A percentile compares a stretch with the other conserved stretches of the same genome.
Conservation (phyloP, 768 basidiomycete species). For the Rhodosporidiobolus odoratus region DNA sequence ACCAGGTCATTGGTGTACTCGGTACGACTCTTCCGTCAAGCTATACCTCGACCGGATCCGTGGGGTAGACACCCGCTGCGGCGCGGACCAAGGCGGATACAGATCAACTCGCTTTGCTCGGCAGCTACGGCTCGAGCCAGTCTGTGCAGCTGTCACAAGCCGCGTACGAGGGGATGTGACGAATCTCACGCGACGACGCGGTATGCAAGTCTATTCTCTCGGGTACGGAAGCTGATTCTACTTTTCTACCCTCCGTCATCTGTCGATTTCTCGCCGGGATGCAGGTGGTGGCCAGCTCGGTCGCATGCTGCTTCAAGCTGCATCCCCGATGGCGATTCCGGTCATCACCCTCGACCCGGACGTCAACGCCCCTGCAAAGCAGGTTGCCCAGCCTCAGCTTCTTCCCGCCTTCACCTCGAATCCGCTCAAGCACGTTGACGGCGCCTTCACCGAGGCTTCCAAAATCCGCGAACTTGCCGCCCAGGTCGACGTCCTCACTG, state of each 20-base stretch:
- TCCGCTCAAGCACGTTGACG: constrained; percentile 66
- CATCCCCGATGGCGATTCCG: constrained; percentile 76
- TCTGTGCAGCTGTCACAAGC: too few species aligned
- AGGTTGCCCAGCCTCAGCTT: constrained; percentile 53
- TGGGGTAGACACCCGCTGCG: background rate
- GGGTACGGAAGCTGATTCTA: background rate
- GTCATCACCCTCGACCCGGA: constrained; percentile 80
- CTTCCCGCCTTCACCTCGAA: constrained; percentile 47
- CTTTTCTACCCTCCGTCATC: background rate
- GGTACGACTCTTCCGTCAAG: constrained; percentile 1
- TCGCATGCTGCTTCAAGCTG: constrained; percentile 88
- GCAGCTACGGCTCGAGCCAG: too few species aligned
- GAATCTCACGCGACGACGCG: too few species aligned
- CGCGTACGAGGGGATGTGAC: too few species aligned
- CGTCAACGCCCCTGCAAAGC: constrained; percentile 78
- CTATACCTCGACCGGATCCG: too few species aligned
- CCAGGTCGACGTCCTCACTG: constrained; percentile 79
- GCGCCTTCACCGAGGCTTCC: constrained; percentile 72
- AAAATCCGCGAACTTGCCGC: constrained; percentile 73
- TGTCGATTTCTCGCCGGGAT: background rate
- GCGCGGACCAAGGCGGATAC: too few species aligned
- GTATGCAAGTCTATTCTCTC: background rate
- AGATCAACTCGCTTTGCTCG: background rate
- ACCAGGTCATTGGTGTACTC: constrained; percentile 37
- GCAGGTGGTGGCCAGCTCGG: constrained; percentile 90